These are phyloP conservation scores for Boletus eberwhitei DNA, from an alignment of 768 basidiomycete species.

Conservation along the genomic window DNA sequence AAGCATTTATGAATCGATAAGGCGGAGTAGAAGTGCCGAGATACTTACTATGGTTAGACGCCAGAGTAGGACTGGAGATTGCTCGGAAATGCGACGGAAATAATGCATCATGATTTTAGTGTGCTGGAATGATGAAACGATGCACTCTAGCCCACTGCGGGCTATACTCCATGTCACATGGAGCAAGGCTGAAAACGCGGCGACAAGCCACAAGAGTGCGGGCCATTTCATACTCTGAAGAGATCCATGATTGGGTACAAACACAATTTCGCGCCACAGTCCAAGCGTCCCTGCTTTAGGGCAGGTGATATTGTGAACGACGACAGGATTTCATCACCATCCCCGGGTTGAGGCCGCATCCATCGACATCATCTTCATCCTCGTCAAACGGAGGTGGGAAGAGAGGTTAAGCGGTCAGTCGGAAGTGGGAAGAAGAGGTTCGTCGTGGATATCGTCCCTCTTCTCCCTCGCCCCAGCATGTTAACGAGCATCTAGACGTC, in stretches of 20 bases:
- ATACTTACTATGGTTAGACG: constrained; percentile 14
- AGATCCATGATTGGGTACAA: constrained; percentile 7
- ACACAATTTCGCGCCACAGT: constrained; percentile 23
- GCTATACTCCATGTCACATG: constrained; percentile 6
- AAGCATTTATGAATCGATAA: constrained; percentile 27
- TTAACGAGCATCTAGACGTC: constrained; percentile 34
- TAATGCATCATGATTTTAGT: constrained; percentile 17
- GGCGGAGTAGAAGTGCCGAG: constrained; percentile 26
- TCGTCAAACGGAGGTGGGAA: constrained; percentile 65
- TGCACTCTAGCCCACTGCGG: constrained; percentile 4
- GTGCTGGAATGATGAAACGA: constrained; percentile 15
- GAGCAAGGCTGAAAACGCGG: constrained; percentile 12
- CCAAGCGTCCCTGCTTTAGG: constrained; percentile 30
- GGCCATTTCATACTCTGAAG: constrained; percentile 8
- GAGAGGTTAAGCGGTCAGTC: constrained; percentile 59
- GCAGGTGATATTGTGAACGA: constrained; percentile 27
- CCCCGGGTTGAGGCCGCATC: constrained; percentile 15
- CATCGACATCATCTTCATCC: constrained; percentile 48
- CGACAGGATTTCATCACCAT: constrained; percentile 13
- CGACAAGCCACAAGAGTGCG: constrained; percentile 1
- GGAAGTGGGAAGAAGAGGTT: constrained; percentile 77
- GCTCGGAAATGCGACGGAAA: constrained; percentile 26
- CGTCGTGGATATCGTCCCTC: constrained; percentile 13
- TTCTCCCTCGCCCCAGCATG: constrained; percentile 7
- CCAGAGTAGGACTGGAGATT: constrained; percentile 19